Base-by-base conservation (phyloP, 768 basidiomycete genomes). In the Lactarius tabidus region DNA sequence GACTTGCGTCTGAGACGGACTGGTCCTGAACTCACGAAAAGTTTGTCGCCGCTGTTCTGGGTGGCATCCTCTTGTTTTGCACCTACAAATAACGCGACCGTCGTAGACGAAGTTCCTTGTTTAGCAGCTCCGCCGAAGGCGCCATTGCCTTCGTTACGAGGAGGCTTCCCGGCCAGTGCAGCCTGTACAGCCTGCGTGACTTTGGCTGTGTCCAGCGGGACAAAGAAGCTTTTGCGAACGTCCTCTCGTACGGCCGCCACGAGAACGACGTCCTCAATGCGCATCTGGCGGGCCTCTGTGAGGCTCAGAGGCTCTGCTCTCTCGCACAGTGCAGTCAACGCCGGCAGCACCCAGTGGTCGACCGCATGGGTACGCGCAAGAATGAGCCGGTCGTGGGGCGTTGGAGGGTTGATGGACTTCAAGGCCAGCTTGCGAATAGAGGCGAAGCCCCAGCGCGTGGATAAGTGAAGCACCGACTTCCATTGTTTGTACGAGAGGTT, bases 371-470 rank as follows among this genome's bases (percentile, higher is more conserved):
- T 41, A 31, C 66, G 66, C 12, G 57, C 66, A 0, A 67, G 63
- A 2, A 57, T 4, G n/a, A 67, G 58, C 23, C n/a, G 63, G 17
- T 67, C 52, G 58, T 35, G 23, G n/a, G 63, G n/a, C 1, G 58
- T 57, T 2, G 63, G 57, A 3, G 57, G 57, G 3, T 60, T 14
- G 29, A 60, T 29, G 12, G 33, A 33, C 18, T 20, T 35, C 18
- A 67, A 17, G 4, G 63, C 58, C 10, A 67, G 38, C 17, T 38
- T 36, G 70, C 64, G 77, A 70, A 68, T 72, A 51, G 57, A 65
- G 36, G 65, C 72, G 66, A 65, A 74, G 60, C 61, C 74, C 76
- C 33, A 79, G 54, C 23, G 76, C 67, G 71, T 63, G 10, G 72
- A 67, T 51, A 70, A n/a, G 43, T 70, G 59, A 23, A 74, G 64